Evolutionary conservation across 768 basidiomycete species (phyloP), one percentile per base, ranked within the genome.

Genomic region (Phylloporus scabripes): DNA sequence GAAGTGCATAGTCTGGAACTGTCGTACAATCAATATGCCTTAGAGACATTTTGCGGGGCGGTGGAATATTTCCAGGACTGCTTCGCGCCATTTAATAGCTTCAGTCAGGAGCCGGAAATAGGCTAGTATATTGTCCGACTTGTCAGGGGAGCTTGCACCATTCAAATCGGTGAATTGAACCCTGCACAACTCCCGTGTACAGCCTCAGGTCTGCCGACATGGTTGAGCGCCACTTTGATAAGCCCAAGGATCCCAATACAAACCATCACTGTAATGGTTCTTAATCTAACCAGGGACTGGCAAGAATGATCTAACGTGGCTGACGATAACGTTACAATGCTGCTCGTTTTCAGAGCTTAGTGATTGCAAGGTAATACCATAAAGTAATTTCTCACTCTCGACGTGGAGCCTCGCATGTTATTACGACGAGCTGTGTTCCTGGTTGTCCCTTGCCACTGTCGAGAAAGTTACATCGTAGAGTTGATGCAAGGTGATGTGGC

Each of bases 161-260:
- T 23, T 23, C 21, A 23, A 23, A 24, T 29, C 18, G 20, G 15
- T 11, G n/a, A 33, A 6, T 21, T 29, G 8, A 39, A 6, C 34
- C 29, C 50, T 29, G 17, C n/a, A 8, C 29, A 23, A n/a, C 42
- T 59, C 55, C 46, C 45, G n/a, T 34, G 15, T 18, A 45, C 45
- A 37, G 28, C 28, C 28, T 8, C 2, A 15, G 1, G 34, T 5
- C 17, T 33, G 33, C 20, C 17, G 14, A 11, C 11, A 26, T 34
- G 15, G 10, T 4, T 7, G 28, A 29, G 28, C 32, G 32, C 15
- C 32, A 33, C n/a, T 9, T 9, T 20, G 9, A 11, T 20, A 7
- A 17, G n/a, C 15, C 32, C 5, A n/a, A 17, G 15, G n/a, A 7
- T 7, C 7, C 17, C n/a, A 34, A 34, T 34, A n/a, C 33, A n/a